Evolutionary conservation across 2,329 filamentous ascomycete species (phyloP).

Genomic region (Orbilia quercus): DNA sequence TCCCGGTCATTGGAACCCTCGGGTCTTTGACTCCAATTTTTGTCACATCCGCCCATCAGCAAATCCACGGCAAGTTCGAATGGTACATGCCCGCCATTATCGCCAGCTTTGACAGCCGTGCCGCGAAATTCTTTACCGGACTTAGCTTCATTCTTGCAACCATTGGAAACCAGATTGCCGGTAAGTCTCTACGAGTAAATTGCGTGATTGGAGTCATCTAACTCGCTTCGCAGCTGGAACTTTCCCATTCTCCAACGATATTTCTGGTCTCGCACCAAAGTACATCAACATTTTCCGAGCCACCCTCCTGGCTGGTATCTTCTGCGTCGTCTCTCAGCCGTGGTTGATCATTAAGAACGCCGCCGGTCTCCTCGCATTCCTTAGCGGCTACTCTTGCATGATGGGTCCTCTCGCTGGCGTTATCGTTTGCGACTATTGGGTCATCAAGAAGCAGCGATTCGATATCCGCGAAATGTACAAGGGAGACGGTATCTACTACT

Average conservation of each 20-base stretch:
- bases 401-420: conserved; percentile 65
- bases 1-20: conserved; percentile 66
- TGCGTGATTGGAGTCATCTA: conserved; percentile 58
- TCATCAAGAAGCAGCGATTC: conserved; percentile 63
- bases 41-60: conserved; percentile 65
- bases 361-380: conserved; percentile 63
- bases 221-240: conserved; percentile 68
- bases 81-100: conserved; percentile 68
- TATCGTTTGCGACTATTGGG: conserved; percentile 64
- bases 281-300: conserved; percentile 69
- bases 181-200: conserved; percentile 57
- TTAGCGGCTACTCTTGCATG: conserved; percentile 63
- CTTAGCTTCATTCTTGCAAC: conserved; percentile 64
- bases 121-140: conserved; percentile 64
- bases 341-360: conserved; percentile 66
- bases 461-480: conserved; percentile 65
- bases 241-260: conserved; percentile 69
- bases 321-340: conserved; percentile 64
- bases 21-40: conserved; percentile 67
- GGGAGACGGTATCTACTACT: conserved; percentile 64
- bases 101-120: conserved; percentile 64
- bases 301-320: conserved; percentile 65
- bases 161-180: conserved; percentile 65
- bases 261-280: conserved; percentile 68
- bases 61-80: conserved; percentile 65